Base-by-base conservation (phyloP, 2,329 filamentous ascomycete species). In the Curvularia eragrostidis region DNA sequence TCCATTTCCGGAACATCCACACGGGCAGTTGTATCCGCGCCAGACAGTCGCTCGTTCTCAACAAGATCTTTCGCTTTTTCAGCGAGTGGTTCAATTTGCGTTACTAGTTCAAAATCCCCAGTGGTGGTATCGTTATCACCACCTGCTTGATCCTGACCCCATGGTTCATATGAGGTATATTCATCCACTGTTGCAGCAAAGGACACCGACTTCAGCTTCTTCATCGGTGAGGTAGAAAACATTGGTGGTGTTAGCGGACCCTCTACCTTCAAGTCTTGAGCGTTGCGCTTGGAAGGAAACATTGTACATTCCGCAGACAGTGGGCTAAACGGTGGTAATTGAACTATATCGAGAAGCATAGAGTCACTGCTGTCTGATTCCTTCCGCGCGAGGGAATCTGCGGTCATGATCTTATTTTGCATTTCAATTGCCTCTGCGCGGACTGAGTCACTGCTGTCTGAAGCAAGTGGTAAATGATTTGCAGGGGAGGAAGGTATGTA, bases 1-100 rank as follows among this genome's bases (percentile, higher is more conserved):
- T 82, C 80, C 58, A 87, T 68, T 0, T 71, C 26, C 0, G 84
- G 84, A 4, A 85, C 77, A n/a, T 78, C 65, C 1, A 85, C 77
- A 38, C 84, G 78, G 48, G 76, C 74, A 3, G 77, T 81, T 0
- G 82, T 81, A 58, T 83, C 82, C 10, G 78, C 72, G 57, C 80
- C 79, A 8, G 75, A 74, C 2, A 85, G 70, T 51, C 78, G 74
- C 59, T 85, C 83, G 32, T 79, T 75, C n/a, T 78, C 73, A 2
- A 80, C 43, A 18, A 64, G 69, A 13, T 65, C 56, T 3, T 76
- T 69, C 3, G 72, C 77, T 30, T 78, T 65, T 30, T 74, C 65
- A 3, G 76, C 80, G 13, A 77, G 55, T 15, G 77, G 72, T 30
- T 68, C 67, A 3, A 82, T 60, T 0, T 73, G 55, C 5, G 76